Evolutionary conservation across 371 early-diverging fungal genomes (phyloP).

Genomic region (Conidiobolus incongruus): DNA sequence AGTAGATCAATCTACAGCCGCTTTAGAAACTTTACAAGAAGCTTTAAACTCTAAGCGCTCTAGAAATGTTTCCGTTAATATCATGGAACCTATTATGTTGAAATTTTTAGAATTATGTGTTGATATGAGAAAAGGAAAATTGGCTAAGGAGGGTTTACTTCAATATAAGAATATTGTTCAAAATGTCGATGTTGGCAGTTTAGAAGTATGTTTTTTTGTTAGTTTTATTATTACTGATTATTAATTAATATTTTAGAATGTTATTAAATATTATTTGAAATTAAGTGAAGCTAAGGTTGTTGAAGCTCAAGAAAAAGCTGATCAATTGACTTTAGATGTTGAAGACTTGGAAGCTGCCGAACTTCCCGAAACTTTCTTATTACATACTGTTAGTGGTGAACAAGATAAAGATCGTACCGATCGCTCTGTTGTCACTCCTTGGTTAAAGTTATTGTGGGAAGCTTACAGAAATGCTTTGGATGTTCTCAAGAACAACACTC

Average conservation of each 20-base stretch:
- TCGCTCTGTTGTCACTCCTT: slow-evolving; percentile 90
- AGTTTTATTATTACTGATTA: slow-evolving; percentile 4
- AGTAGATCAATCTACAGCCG: slow-evolving; percentile 68
- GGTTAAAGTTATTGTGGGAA: slow-evolving; percentile 97
- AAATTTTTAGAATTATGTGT: slow-evolving; percentile 86
- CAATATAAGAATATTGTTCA: slow-evolving; percentile 94
- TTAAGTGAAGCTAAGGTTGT: slow-evolving; percentile 69
- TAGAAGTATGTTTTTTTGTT: slow-evolving; percentile 4
- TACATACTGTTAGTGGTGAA: slow-evolving; percentile 84
- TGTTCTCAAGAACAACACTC: slow-evolving; percentile 84
- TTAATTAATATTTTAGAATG: too few relatives aligned
- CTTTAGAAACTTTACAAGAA: slow-evolving; percentile 75
- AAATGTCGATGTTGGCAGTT: slow-evolving; percentile 24
- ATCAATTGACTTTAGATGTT: slow-evolving; percentile 60
- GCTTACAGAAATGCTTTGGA: slow-evolving; percentile 90
- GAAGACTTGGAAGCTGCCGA: slow-evolving; percentile 91
- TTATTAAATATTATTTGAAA: slow-evolving; percentile 68
- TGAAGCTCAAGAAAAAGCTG: slow-evolving; percentile 81
- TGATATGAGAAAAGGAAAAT: slow-evolving; percentile 63
- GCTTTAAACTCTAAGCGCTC: slow-evolving; percentile 72
- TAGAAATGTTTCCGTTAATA: slow-evolving; percentile 45
- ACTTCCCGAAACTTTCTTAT: slow-evolving; percentile 88
- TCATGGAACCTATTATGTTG: slow-evolving; percentile 79
- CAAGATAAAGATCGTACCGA: slow-evolving; percentile 89
- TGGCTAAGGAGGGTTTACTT: slow-evolving; percentile 84